Evolutionary conservation across 1,139 yeast genomes (phyloP).

Genomic region (Yamadazyma membranifaciens): DNA sequence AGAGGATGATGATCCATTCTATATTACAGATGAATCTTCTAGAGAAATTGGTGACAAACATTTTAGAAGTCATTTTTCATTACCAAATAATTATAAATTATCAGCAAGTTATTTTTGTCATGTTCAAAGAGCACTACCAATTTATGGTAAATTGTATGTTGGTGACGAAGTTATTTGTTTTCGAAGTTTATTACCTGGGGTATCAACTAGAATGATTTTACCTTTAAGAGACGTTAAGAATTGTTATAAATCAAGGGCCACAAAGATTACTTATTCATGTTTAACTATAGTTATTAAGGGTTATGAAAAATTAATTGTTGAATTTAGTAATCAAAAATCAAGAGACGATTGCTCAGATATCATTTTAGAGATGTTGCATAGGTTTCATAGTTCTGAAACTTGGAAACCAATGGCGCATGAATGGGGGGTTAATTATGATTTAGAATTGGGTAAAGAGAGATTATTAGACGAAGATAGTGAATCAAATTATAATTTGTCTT

Average conservation of each 20-base stretch:
- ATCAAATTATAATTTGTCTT: slow-evolving; percentile 3
- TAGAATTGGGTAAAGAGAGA: slow-evolving; percentile 18
- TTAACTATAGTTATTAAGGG: slow-evolving; percentile 67
- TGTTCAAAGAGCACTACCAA: slow-evolving; percentile 67
- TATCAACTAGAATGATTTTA: slow-evolving; percentile 76
- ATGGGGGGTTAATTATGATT: slow-evolving; percentile 26
- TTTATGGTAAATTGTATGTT: slow-evolving; percentile 79
- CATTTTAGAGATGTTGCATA: slow-evolving; percentile 51
- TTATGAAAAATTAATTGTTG: slow-evolving; percentile 73
- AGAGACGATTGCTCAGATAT: slow-evolving; percentile 73
- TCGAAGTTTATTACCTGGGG: slow-evolving; percentile 76
- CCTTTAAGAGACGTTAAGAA: slow-evolving; percentile 73
- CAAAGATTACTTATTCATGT: slow-evolving; percentile 53
- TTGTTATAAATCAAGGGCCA: slow-evolving; percentile 61
- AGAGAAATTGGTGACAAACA: slow-evolving; percentile 48
- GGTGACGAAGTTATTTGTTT: slow-evolving; percentile 71
- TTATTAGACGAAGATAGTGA: slow-evolving; percentile 7
- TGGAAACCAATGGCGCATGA: slow-evolving; percentile 28
- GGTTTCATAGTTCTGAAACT: slow-evolving; percentile 25
- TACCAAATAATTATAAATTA: slow-evolving; percentile 50
- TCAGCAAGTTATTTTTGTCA: slow-evolving; percentile 73
- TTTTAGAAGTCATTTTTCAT: slow-evolving; percentile 65
- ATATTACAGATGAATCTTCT: slow-evolving; percentile 41
- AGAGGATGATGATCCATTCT: slow-evolving; percentile 40
- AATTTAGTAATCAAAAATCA: slow-evolving; percentile 62